Conservation (phyloP, 2,329 filamentous ascomycete species). For the Zelopaecilomyces penicillatus region DNA sequence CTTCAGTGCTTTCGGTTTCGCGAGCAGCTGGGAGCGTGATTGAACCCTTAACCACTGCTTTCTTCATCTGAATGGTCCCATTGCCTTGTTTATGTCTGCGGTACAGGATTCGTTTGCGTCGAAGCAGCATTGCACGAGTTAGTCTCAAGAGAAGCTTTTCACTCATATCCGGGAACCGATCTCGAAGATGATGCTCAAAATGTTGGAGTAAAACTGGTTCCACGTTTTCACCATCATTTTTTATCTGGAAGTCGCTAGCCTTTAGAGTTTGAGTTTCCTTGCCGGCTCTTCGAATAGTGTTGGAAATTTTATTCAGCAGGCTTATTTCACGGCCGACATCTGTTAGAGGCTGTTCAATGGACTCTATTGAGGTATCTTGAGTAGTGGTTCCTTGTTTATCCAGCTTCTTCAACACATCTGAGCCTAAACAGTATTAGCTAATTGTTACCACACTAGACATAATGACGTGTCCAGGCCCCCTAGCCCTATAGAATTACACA, state of each 20-base stretch:
- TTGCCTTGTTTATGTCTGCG: conserved; percentile 5
- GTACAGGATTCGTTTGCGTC: conserved; percentile 10
- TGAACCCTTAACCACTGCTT: background rate
- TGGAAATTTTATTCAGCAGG: conserved; percentile 11
- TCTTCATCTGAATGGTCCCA: background rate
- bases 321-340: no score
- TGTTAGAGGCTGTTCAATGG: no score
- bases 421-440: no score
- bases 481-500: no score
- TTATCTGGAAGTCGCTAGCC: conserved; percentile 5
- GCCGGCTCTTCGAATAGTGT: conserved; percentile 10
- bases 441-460: no score
- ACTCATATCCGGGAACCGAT: conserved; percentile 7
- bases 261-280: conserved; percentile 7
- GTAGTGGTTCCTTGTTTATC: no score
- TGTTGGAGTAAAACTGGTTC: conserved; percentile 2
- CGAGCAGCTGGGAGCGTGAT: no score
- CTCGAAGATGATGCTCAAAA: conserved; percentile 7
- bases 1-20: no score
- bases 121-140: conserved; percentile 7
- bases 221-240: conserved; percentile 10
- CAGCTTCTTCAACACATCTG: no score
- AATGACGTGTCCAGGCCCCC: no score
- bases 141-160: conserved; percentile 7
- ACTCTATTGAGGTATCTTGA: no score